Evolutionary conservation across 1,284 basidiomycete genomes (phyloP).

Genomic region (Porogramme epimiltina): DNA sequence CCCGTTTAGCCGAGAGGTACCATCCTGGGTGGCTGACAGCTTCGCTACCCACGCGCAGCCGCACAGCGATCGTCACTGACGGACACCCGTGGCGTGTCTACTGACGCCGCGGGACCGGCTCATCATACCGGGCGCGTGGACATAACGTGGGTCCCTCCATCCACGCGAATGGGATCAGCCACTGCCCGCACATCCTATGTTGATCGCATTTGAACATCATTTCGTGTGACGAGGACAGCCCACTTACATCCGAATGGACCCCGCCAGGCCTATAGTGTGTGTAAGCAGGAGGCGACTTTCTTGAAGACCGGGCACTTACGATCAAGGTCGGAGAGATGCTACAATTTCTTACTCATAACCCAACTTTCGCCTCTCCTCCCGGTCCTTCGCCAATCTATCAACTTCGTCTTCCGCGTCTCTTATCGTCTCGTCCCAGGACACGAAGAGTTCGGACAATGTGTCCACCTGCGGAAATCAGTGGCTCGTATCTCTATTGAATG

Average conservation of each 20-base stretch:
- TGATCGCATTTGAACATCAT: not conserved
- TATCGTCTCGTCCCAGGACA: slow-evolving; percentile 77
- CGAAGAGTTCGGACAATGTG: slow-evolving; percentile 76
- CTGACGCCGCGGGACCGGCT: not conserved
- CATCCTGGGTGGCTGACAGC: too few relatives aligned
- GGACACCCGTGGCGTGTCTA: too few relatives aligned
- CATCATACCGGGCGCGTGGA: not conserved
- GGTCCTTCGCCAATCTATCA: slow-evolving; percentile 56
- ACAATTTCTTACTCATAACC: slow-evolving; percentile 43
- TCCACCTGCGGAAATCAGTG: slow-evolving; percentile 54
- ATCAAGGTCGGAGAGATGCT: not conserved
- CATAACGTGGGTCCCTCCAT: too few relatives aligned
- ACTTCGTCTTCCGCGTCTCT: slow-evolving; percentile 62
- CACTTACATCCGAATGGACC: too few relatives aligned
- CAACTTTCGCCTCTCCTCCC: slow-evolving; percentile 54
- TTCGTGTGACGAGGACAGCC: too few relatives aligned
- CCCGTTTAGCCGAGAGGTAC: too few relatives aligned
- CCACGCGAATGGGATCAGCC: too few relatives aligned
- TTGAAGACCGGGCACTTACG: slow-evolving; percentile 9
- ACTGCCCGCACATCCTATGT: not conserved
- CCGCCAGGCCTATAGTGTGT: too few relatives aligned
- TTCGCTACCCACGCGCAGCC: not conserved
- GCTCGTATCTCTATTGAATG: not conserved
- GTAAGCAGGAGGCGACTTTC: not conserved
- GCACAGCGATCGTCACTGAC: slow-evolving; percentile 4